Percentiles rank a stretch among this genome's conserved stretches.
Conservation (phyloP, 2,329 filamentous ascomycete species). For the Sarocladiaceae sp. region DNA sequence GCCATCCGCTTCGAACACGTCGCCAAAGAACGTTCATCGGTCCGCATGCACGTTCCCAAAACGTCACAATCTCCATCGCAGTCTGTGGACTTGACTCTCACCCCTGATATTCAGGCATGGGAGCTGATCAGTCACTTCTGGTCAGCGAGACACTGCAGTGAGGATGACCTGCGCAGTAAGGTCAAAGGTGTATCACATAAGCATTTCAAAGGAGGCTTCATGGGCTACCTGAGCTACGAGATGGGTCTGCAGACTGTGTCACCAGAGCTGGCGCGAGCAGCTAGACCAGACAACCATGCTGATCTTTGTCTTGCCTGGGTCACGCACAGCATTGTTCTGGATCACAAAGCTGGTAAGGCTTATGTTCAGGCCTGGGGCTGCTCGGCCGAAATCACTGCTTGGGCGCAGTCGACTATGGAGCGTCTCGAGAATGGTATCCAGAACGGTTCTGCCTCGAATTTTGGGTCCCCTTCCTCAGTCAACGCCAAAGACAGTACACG, state of each 20-base stretch:
- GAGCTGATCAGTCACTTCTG: constrained; percentile 5
- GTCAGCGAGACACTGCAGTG: not conserved
- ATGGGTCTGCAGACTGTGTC: constrained; percentile 20
- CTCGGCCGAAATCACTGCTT: constrained; percentile 13
- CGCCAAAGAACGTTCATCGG: constrained; percentile 23
- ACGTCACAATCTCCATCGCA: not conserved
- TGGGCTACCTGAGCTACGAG: constrained; percentile 16
- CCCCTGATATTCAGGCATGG: constrained; percentile 1
- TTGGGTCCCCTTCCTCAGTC: not conserved
- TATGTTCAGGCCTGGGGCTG: constrained; percentile 12
- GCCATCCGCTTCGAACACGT: constrained; percentile 56
- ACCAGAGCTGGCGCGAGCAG: constrained; percentile 20
- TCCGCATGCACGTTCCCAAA: constrained; percentile 1
- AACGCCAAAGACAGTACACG: constrained; percentile 17
- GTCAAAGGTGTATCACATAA: not conserved
- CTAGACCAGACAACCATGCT: constrained; percentile 42
- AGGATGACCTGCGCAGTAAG: not conserved
- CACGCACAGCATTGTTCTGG: constrained; percentile 32
- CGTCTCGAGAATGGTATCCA: not conserved
- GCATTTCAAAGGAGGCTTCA: constrained; percentile 15
- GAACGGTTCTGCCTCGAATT: not conserved
- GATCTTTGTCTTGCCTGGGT: constrained; percentile 76
- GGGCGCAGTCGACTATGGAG: constrained; percentile 7
- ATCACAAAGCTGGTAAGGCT: constrained; percentile 9
- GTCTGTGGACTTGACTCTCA: not conserved